Base-by-base conservation (phyloP, 163 green algal species). In the Coccomyxa subellipsoidea region DNA sequence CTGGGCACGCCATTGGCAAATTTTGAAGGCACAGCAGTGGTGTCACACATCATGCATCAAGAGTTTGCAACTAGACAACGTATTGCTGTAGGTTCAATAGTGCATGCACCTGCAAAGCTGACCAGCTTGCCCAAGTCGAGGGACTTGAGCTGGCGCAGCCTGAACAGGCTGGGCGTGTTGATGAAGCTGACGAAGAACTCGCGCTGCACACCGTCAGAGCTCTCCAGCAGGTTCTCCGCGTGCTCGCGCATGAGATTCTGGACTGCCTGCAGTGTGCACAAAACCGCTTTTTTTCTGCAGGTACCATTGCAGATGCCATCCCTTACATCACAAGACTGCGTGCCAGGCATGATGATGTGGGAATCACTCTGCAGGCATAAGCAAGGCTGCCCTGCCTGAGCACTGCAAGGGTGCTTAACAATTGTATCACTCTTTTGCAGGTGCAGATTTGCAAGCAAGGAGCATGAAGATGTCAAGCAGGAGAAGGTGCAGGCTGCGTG, bases 111-210 rank as follows among this genome's bases (percentile, higher is more conserved):
- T 36, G 54, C n/a, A 98, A 98, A 47, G 93, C 86, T 47, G 83
- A 84, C 35, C 8, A 99, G 90, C 71, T 93, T 88, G 34, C 97
- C 96, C 21, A 99, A 92, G 80, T 93, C 87, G 76, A 91, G 88
- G 36, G 91, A 92, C 53, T 88, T 91, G 53, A 99, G 87, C 27
- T 92, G 88, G 23, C 96, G 85, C 80, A 99, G 88, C n/a, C 81
- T 80, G 36, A 94, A 86, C 0, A 92, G 85, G 47, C 85, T 54
- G n/a, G 88, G 86, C 38, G 96, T 83, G 86, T 95, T 95, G 77
- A 92, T 92, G 79, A 98, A 95, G 32, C 85, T 87, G 9, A 98
- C 82, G 86, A 94, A 98, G 82, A 97, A 98, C 84, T 98, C 94
- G 79, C 91, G 95, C 29, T 94, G 89, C 9, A 54, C 59, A 9